phyloP scores from a whole-genome alignment of 805 yeast genomes.

The Wickerhamiella azymoides region DNA sequence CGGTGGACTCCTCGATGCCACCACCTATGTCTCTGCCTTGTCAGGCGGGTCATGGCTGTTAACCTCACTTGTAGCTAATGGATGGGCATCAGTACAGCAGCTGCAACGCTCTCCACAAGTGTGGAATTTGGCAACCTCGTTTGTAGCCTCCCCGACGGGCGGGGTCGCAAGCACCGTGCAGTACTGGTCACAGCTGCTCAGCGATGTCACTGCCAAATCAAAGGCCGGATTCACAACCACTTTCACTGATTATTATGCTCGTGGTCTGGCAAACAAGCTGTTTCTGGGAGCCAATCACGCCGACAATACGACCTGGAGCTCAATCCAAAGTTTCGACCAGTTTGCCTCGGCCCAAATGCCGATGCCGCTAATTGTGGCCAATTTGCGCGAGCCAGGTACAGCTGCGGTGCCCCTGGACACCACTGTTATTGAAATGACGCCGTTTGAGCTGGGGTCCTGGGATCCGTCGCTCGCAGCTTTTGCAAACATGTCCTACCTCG shows the following conservation, averaged over 20 bases:
- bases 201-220: constrained; percentile 1
- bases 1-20: constrained; percentile 38
- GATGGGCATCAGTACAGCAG: constrained; percentile 15
- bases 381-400: constrained; percentile 27
- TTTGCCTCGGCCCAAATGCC: constrained; percentile 43
- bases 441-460: constrained; percentile 66
- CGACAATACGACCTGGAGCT: constrained; percentile 39
- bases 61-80: constrained; percentile 30
- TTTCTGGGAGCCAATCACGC: constrained; percentile 33
- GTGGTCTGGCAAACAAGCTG: constrained; percentile 46
- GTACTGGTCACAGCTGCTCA: not conserved
- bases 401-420: constrained; percentile 35
- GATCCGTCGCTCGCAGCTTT: constrained; percentile 49
- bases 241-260: constrained; percentile 60
- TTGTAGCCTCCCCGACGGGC: constrained; percentile 4
- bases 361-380: constrained; percentile 37
- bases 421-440: constrained; percentile 37
- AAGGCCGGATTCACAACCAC: constrained; percentile 47
- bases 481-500: constrained; percentile 47
- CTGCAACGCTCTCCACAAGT: not conserved
- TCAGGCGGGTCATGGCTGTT: constrained; percentile 63
- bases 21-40: constrained; percentile 44
- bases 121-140: not conserved
- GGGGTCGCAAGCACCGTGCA: constrained; percentile 3
- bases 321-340: constrained; percentile 41